These are phyloP conservation scores for Barbarea vulgaris DNA, from an alignment of 345 rosid species.

Conservation along the genomic window DNA sequence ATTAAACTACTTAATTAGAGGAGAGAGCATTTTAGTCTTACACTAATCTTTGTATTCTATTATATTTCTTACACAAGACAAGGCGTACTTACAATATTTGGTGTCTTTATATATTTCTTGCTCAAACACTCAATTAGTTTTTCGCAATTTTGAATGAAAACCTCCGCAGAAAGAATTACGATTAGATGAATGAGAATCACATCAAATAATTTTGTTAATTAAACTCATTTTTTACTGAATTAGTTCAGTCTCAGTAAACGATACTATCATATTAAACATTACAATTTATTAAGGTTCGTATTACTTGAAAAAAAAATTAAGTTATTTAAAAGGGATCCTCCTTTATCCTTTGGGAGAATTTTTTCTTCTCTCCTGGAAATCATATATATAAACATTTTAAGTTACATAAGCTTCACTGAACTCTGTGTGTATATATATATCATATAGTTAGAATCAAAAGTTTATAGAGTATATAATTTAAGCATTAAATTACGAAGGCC, in stretches of 20 bases:
- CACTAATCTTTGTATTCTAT: no score
- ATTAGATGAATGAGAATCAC: background rate
- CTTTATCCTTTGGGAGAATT: background rate
- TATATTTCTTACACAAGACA: no score
- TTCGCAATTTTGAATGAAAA: background rate
- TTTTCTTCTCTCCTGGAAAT: background rate
- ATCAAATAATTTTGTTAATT: background rate
- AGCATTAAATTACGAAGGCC: background rate
- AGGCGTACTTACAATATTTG: no score
- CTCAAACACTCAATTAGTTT: background rate
- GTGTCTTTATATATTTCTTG: background rate
- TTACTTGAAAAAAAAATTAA: background rate
- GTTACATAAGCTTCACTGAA: background rate
- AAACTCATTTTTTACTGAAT: background rate
- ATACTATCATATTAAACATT: background rate
- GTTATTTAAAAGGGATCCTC: background rate
- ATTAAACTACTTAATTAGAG: background rate
- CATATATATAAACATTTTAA: background rate
- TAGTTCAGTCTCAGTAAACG: background rate
- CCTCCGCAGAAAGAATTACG: background rate
- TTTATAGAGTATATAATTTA: background rate
- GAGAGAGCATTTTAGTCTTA: no score
- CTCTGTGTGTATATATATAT: background rate
- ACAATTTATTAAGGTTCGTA: background rate
- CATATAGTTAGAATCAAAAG: background rate